Evolutionary conservation across 352 stramenopile genomes (phyloP), one percentile per base, ranked within the genome.

Genomic region (Phytopythium vexans): DNA sequence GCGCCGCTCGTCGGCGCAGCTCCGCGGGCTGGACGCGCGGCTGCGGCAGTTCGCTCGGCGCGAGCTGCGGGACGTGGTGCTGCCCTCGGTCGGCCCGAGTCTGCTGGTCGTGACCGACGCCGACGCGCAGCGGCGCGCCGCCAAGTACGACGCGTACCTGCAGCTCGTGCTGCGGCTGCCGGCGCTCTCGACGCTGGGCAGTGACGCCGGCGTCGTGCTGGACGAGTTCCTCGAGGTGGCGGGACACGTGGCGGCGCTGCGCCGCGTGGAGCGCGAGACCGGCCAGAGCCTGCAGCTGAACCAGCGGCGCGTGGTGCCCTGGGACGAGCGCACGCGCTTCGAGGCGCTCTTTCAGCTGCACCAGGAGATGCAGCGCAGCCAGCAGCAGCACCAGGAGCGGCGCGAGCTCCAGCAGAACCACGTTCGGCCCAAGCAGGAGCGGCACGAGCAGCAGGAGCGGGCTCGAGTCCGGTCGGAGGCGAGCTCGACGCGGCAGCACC

Each of bases 161-260:
- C 72, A 88, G 41, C 46, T 72, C 32, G 47, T 91, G 27, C 57
- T 91, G 36, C 58, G 54, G 9, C 56, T 87, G 8, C 69, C 73
- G 5, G 56, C 57, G 12, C 74, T 93, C n/a, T 85, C 74, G 4
- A 60, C 54, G 10, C 80, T 87, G 57, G 72, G 72, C 6, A 87
- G 70, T 45, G 74, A 89, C 32, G 76, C 43, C 3, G 72, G 68
- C 41, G 62, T 70, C 14, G 74, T 89, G 66, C 64, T 93, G 4
- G 70, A 91, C 60, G 65, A 62, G 2, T 93, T 93, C 46, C 61
- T 91, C 41, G 77, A 87, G 40, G 73, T 91, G 32, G 74, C 77
- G 9, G 39, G 58, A 37, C 78, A 93, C 51, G 57, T 88, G 9
- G 45, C 55, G 3, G 62, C 65, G 6, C 72, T 88, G 39, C 73